phyloP scores from a whole-genome alignment of 306 rosid genomes.

The Biancaea sappan region DNA sequence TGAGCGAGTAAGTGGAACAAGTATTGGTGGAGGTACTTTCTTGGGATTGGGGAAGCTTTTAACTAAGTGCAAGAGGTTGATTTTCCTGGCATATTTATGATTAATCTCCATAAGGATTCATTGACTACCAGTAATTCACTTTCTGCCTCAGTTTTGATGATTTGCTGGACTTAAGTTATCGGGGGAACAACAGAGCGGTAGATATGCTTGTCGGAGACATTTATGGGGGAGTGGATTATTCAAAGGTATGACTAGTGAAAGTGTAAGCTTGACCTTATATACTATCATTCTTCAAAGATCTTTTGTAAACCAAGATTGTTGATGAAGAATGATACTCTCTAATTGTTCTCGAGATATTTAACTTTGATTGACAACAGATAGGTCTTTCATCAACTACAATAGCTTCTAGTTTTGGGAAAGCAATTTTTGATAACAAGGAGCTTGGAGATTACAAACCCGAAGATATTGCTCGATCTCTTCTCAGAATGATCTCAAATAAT shows the following conservation, averaged over 20 bases:
- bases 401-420: conserved; percentile 98
- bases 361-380: conserved; percentile 52
- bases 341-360: conserved; percentile 29
- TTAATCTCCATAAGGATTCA: conserved; percentile 20
- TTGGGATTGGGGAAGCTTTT: conserved; percentile 98
- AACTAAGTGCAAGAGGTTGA: conserved; percentile 84
- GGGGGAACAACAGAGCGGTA: conserved; percentile 78
- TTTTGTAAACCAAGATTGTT: conserved; percentile 1
- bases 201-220: conserved; percentile 99
- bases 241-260: conserved; percentile 59
- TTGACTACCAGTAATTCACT: conserved; percentile 26
- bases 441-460: conserved; percentile 80
- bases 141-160: conserved; percentile 80
- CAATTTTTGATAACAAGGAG: conserved; percentile 73
- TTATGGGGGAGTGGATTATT: conserved; percentile 86
- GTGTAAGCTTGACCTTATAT: conserved; percentile 18
- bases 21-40: conserved; percentile 97
- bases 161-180: conserved; percentile 86
- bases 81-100: conserved; percentile 21
- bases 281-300: conserved; percentile 1
- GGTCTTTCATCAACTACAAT: conserved; percentile 86
- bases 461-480: conserved; percentile 87
- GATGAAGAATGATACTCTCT: conserved; percentile 13
- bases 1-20: conserved; percentile 97
- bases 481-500: conserved; percentile 92